Conservation (phyloP, 495 filamentous ascomycete species). For the Achaetomiella virescens region DNA sequence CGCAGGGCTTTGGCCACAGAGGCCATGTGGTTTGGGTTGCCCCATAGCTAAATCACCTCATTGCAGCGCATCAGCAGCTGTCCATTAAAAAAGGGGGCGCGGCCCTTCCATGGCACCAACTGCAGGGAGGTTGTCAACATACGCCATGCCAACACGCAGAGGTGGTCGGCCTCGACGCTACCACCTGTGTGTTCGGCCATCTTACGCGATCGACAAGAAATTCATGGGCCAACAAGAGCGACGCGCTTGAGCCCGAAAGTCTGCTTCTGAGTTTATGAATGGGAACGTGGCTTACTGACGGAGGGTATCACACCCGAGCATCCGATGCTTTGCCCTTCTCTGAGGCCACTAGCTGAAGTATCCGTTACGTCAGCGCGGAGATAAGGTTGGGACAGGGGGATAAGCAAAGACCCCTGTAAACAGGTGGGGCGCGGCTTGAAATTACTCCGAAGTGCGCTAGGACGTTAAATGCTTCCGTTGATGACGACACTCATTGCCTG, state of each 20-base stretch:
- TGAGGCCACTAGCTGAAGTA: too few species aligned
- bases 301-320: too few species aligned
- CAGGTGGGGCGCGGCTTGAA: not conserved
- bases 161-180: conserved; percentile 52
- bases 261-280: too few species aligned
- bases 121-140: conserved; percentile 25
- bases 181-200: conserved; percentile 36
- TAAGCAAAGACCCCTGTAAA: not conserved
- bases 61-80: conserved; percentile 21
- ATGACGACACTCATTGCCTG: too few species aligned
- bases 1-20: conserved; percentile 63
- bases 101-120: too few species aligned
- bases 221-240: too few species aligned
- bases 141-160: conserved; percentile 95
- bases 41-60: conserved; percentile 63
- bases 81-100: not conserved
- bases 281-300: too few species aligned
- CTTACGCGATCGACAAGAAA: not conserved
- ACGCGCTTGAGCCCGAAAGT: too few species aligned
- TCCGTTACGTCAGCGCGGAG: too few species aligned
- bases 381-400: not conserved
- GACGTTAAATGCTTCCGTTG: not conserved
- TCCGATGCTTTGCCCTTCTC: too few species aligned
- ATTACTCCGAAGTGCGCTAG: not conserved
- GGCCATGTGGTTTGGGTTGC: conserved; percentile 77